Conservation (phyloP, 1,284 basidiomycete genomes). For the Cerrena zonata region DNA sequence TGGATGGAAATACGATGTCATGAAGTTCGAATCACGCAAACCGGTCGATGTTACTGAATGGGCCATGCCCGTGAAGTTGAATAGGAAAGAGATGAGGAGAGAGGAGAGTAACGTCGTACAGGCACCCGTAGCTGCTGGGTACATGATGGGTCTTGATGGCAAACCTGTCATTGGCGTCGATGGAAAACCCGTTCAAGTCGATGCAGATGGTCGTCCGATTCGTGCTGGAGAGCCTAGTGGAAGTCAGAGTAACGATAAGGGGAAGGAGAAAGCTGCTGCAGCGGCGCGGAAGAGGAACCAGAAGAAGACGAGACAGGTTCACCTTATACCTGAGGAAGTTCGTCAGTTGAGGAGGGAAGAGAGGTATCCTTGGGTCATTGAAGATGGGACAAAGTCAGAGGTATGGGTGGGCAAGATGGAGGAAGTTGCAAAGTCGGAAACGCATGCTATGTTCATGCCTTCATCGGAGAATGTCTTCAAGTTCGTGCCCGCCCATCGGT, state of each 20-base stretch:
- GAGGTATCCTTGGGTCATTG: conserved; percentile 84
- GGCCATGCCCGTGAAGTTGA: conserved; percentile 72
- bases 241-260: conserved; percentile 22
- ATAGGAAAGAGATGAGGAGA: conserved; percentile 71
- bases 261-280: conserved; percentile 45
- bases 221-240: conserved; percentile 30
- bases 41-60: conserved; percentile 59
- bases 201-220: conserved; percentile 69
- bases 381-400: conserved; percentile 64
- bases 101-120: conserved; percentile 34
- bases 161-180: conserved; percentile 72
- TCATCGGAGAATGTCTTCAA: conserved; percentile 71
- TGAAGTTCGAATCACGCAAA: conserved; percentile 75
- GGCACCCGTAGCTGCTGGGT: conserved; percentile 48
- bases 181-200: conserved; percentile 74
- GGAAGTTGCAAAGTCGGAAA: conserved; percentile 55
- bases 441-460: conserved; percentile 54
- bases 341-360: conserved; percentile 69
- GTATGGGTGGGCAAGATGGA: conserved; percentile 78
- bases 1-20: conserved; percentile 81
- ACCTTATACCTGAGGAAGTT: conserved; percentile 40
- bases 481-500: conserved; percentile 79
- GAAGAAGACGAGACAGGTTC: conserved; percentile 83
- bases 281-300: conserved; percentile 66
- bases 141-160: conserved; percentile 71